Base-by-base conservation (phyloP, 2,329 filamentous ascomycete genomes). In the Blastomyces silverae region DNA sequence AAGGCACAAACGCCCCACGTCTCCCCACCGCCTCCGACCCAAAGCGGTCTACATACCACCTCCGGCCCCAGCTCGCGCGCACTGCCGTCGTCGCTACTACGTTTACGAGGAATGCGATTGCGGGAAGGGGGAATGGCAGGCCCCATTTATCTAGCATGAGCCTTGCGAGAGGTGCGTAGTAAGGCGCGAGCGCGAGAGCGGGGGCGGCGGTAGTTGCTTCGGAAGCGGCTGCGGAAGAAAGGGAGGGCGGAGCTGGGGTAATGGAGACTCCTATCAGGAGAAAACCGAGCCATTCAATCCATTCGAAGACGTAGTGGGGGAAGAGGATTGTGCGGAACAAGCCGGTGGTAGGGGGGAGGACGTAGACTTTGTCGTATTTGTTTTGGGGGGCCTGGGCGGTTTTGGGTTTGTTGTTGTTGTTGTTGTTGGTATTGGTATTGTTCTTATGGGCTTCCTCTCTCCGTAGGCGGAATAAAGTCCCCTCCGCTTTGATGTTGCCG, bases 221-320 rank as follows among this genome's bases (percentile, higher is more conserved):
- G 44, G 44, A 46, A 44, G 37, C 28, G 44, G 53, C 20, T 10
- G 48, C n/a, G 7, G 61, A 15, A n/a, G 59, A 25, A 20, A 39
- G 7, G 31, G 59, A 31, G 22, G 62, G 44, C 53, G 64, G 31
- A 62, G 66, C 13, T 25, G 67, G 52, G 39, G 68, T 66, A 17
- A 79, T 73, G 0, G 75, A 70, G 0, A 74, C 74, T 11, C 77
- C 79, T 13, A 78, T 73, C 37, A 96, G 84, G 81, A 88, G 92
- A 76, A 92, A 99, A 0, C 94, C 94, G 3, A 84, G 76, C 94
- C 94, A 99, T 81, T 99, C 94, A 63, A 96, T 75, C 94, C 94
- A 99, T 79, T 99, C 94, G 73, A 88, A 89, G n/a, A 96, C 82
- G 76, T 97, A 99, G 76, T 99, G 94, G 69, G 94, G 92, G 76